Percentiles rank a stretch among this genome's conserved stretches.
phyloP scores from a whole-genome alignment of 495 filamentous ascomycete species.

The Penicillium maclennaniae region DNA sequence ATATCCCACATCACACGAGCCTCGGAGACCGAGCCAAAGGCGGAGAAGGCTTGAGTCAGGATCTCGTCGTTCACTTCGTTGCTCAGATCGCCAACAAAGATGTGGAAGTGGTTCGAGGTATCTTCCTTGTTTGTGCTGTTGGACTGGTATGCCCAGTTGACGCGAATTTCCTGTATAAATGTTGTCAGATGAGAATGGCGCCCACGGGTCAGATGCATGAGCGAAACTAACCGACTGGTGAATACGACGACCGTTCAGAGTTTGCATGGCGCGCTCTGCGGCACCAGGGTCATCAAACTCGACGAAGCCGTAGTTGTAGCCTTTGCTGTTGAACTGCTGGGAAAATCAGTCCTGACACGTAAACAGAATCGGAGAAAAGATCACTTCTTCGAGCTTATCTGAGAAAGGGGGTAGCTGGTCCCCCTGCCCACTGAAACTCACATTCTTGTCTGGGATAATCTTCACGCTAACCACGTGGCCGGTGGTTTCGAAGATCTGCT shows the following conservation, averaged over 20 bases:
- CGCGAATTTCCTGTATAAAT: conserved; percentile 86
- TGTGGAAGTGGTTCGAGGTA: conserved; percentile 97
- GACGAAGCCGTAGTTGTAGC: conserved; percentile 98
- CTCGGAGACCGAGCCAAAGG: conserved; percentile 96
- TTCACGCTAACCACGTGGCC: conserved; percentile 98
- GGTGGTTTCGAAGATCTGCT: conserved; percentile 98
- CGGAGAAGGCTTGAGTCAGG: conserved; percentile 89
- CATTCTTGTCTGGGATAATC: conserved; percentile 99
- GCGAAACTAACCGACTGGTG: conserved; percentile 70
- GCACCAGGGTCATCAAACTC: conserved; percentile 98
- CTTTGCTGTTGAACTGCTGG: conserved; percentile 74
- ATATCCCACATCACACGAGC: conserved; percentile 99
- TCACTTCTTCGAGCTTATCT: not conserved
- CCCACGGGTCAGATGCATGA: not conserved
- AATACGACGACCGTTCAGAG: conserved; percentile 89
- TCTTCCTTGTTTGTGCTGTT: conserved; percentile 95
- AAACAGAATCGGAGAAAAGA: not conserved
- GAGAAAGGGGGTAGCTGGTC: not conserved
- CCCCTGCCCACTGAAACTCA: conserved; percentile 43
- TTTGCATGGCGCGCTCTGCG: conserved; percentile 95
- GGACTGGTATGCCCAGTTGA: conserved; percentile 99
- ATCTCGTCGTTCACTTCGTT: conserved; percentile 99
- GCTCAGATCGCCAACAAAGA: conserved; percentile 96
- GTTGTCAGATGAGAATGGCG: not conserved
- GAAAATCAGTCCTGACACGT: conserved; percentile 4